Evolutionary conservation across 1,284 basidiomycete genomes (phyloP), one percentile per base, ranked within the genome.

Genomic region (Cryptococcus jaspeensis): DNA sequence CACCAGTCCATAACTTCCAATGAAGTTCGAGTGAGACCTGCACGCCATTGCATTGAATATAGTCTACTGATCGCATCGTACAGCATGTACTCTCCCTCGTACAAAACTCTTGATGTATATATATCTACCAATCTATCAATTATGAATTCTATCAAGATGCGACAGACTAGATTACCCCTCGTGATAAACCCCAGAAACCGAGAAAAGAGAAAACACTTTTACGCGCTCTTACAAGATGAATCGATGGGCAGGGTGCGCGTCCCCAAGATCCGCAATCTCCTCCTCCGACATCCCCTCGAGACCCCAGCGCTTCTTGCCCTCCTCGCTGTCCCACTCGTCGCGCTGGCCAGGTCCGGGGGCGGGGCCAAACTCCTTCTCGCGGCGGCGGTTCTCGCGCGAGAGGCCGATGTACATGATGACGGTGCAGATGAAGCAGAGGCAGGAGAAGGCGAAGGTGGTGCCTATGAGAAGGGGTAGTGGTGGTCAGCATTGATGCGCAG

Each of bases 271-370:
- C 42, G 78, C 68, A 41, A 81, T 74, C 64, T 81, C 73, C 39
- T 77, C 67, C 45, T 72, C 67, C 3, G 64, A 65, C 69, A 75
- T 70, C 18, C 73, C 71, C 43, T 72, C 67, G 50, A 81, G 63
- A 3, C 80, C 79, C 64, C 74, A 78, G 40, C 60, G 60, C 35
- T 64, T 58, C 45, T 73, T 63, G 36, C 72, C 73, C 56, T 75
- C 78, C 22, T 70, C 65, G 41, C 62, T 58, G 39, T 75, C 71
- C 53, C 64, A 56, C 35, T 72, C 70, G 42, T 66, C 88, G 51
- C 89, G 77, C 76, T 93, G 88, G 68, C 93, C 90, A n/a, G 53
- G 55, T 3, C 54, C 58, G 3, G 71, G 68, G 0, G 71, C 61
- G 0, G 67, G 62, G 5, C 79, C 79, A 60, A 73, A 79, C 23